Conservation (phyloP, 2,329 filamentous ascomycete genomes). For the Aureobasidium leucospermi region DNA sequence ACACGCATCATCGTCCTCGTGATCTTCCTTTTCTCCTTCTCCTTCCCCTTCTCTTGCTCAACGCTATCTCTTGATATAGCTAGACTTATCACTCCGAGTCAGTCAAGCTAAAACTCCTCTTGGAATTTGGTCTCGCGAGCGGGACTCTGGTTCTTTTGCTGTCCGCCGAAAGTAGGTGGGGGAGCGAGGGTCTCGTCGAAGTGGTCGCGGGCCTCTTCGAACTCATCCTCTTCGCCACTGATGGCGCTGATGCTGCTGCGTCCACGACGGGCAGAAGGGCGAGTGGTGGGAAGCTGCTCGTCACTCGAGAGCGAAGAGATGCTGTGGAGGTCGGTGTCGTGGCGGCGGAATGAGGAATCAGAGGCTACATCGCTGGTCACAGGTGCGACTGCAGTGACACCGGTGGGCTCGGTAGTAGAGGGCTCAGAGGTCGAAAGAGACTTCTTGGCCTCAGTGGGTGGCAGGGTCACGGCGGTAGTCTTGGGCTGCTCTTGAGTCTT, state of each 20-base stretch:
- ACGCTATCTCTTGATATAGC: no score
- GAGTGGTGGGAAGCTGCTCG: slow-evolving; percentile 21
- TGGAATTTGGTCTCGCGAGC: slow-evolving; percentile 52
- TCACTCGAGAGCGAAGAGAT: slow-evolving; percentile 6
- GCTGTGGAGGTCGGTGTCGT: slow-evolving; percentile 12
- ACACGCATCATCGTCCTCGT: not conserved
- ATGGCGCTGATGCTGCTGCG: slow-evolving; percentile 22
- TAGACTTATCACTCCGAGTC: not conserved
- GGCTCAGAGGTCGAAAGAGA: slow-evolving; percentile 25
- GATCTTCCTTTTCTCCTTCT: no score
- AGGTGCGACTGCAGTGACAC: slow-evolving; percentile 5
- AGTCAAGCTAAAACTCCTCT: slow-evolving; percentile 38
- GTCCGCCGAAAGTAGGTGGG: slow-evolving; percentile 32
- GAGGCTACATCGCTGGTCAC: slow-evolving; percentile 7
- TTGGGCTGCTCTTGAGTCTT: slow-evolving; percentile 5
- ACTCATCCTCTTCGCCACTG: slow-evolving; percentile 37
- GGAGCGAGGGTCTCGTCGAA: slow-evolving; percentile 42
- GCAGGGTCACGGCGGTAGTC: slow-evolving; percentile 40
- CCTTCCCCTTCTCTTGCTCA: no score
- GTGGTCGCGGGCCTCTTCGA: slow-evolving; percentile 46
- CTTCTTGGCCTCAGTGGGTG: slow-evolving; percentile 45
- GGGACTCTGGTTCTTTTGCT: slow-evolving; percentile 41
- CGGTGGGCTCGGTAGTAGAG: not conserved
- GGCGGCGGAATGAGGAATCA: slow-evolving; percentile 12
- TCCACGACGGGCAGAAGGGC: slow-evolving; percentile 21